Evolutionary conservation across 2,329 filamentous ascomycete species (phyloP).

Genomic region (Lasiodiplodia hormozganensis): DNA sequence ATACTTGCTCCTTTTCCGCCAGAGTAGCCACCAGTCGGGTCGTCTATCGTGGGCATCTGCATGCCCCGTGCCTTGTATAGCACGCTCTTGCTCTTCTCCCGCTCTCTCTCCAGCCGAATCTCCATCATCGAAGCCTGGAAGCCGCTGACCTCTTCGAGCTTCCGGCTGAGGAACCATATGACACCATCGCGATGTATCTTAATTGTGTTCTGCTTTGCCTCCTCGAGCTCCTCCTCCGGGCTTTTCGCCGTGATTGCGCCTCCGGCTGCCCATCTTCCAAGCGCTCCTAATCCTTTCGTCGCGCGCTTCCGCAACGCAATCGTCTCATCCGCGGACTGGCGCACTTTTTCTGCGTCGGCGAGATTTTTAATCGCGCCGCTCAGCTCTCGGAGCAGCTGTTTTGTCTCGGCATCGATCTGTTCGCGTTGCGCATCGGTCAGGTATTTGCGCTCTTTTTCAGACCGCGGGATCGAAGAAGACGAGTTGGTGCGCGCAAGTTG

Average conservation of each 20-base stretch:
- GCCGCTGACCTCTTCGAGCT: slow-evolving; percentile 76
- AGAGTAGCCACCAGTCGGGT: slow-evolving; percentile 30
- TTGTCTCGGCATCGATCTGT: slow-evolving; percentile 85
- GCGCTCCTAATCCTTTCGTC: slow-evolving; percentile 66
- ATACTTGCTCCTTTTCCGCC: slow-evolving; percentile 36
- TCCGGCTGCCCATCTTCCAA: slow-evolving; percentile 72
- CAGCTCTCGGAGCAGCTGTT: slow-evolving; percentile 83
- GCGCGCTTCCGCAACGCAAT: slow-evolving; percentile 75
- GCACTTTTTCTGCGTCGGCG: slow-evolving; percentile 80
- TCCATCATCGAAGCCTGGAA: slow-evolving; percentile 94
- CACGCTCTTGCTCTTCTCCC: slow-evolving; percentile 88
- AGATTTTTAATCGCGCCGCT: slow-evolving; percentile 81
- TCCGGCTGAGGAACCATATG: slow-evolving; percentile 79
- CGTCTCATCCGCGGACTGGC: slow-evolving; percentile 75
- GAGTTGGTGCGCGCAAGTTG: slow-evolving; percentile 52
- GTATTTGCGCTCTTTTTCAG: slow-evolving; percentile 58
- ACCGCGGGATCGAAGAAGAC: slow-evolving; percentile 40
- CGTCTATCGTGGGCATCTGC: slow-evolving; percentile 35
- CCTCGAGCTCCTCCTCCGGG: slow-evolving; percentile 73
- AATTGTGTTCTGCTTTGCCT: slow-evolving; percentile 71
- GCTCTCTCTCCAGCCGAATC: slow-evolving; percentile 79
- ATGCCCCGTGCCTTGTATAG: slow-evolving; percentile 70
- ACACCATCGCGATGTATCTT: slow-evolving; percentile 80
- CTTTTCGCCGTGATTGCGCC: slow-evolving; percentile 60
- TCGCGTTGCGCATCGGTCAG: slow-evolving; percentile 85